Base-by-base conservation (phyloP, 441 rosid species). In the Macaranga tanarius region DNA sequence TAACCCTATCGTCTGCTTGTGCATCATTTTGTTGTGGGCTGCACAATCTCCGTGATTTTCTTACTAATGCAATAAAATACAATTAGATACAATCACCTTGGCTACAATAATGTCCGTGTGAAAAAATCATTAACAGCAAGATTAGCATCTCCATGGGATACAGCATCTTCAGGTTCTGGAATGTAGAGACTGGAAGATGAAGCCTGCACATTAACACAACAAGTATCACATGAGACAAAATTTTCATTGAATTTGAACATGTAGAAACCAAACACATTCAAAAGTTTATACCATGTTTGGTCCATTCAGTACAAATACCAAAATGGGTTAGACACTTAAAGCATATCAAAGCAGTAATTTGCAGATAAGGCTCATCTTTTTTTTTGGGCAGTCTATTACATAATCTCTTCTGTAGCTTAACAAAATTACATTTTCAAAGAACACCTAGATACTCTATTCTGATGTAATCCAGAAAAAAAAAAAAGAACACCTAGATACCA, bases 141-240 rank as follows among this genome's bases (percentile, higher is more conserved):
- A 80, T 73, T 87, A 56, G 89, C 80, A 73, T 96, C 99, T 66
- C 99, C 99, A 68, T 96, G 99, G 63, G 97, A 83, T 31, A 96
- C 98, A 0, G 98, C 97, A 74, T 90, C 99, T 76, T 92, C 99
- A 10, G 98, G 97, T 64, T 93, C 99, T 28, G 99, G 99, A 84
- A 95, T 86, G 85, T 70, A 90, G 25, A 95, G 91, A 64, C 82
- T 88, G 67, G 94, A 82, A 23, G 97, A 81, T 8, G 98, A 90
- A 61, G 88, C 96, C 98, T 95, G 93, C 81, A 80, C 28, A 62
- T 68, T 15, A 31, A 70, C 19, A 75, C 23, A 76, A 48, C 34
- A 56, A 59, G 51, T 22, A 51, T 5, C 22, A 31, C 25, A 15
- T 19, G 22, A 31, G 22, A 3, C 2, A 34, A 50, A 15, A 2